Conservation (phyloP, 148 eudicot genomes). For the Rhododendron kiyosumense region DNA sequence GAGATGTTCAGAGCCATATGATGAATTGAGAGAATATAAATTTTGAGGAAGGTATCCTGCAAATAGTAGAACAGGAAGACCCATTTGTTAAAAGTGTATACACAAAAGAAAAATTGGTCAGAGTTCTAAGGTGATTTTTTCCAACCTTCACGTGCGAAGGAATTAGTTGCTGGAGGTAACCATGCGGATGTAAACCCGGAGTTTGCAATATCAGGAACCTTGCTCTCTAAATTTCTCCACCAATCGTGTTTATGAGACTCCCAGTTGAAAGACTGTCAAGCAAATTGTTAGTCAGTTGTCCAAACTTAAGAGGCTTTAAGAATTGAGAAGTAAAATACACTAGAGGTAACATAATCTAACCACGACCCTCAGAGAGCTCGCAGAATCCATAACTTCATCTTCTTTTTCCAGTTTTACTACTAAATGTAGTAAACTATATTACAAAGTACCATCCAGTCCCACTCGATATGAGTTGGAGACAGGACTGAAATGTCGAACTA, state of each 20-base stretch:
- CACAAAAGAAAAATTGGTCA: not conserved
- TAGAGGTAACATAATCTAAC: not conserved
- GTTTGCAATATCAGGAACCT: constrained; percentile 71
- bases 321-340: constrained; percentile 1
- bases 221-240: constrained; percentile 74
- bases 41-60: constrained; percentile 94
- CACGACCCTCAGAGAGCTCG: not conserved
- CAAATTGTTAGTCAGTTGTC: not conserved
- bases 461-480: not conserved
- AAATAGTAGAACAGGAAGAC: not conserved
- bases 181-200: constrained; percentile 89
- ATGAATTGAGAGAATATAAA: constrained; percentile 76
- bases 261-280: constrained; percentile 84
- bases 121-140: not conserved
- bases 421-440: not conserved
- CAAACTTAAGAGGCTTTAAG: not conserved
- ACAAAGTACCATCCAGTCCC: not conserved
- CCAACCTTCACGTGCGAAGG: constrained; percentile 74
- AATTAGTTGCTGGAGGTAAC: constrained; percentile 83
- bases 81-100: not conserved
- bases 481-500: not conserved
- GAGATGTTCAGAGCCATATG: constrained; percentile 72
- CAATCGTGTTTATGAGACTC: constrained; percentile 86
- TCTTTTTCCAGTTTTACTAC: not conserved
- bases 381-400: constrained; percentile 2